Base-by-base conservation (phyloP, 148 eudicot genomes). In the Euryodendron excelsum region DNA sequence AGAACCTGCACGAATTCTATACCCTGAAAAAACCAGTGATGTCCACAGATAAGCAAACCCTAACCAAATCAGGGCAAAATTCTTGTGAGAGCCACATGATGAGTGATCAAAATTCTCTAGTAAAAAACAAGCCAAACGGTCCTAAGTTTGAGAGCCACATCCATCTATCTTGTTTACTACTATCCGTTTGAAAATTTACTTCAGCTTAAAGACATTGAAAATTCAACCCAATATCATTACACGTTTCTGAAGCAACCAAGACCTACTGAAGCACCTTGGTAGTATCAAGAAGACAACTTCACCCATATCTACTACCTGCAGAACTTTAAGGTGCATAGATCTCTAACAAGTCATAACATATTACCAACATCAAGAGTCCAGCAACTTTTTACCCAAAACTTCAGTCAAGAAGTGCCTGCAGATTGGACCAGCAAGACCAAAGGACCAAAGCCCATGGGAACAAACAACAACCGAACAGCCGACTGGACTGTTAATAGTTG, bases 1-100 rank as follows among this genome's bases (percentile, higher is more conserved):
- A 82, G 97, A 94, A 80, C 88, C 87, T 80, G 93, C 90, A 80
- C 92, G 91, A 80, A 81, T 79, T 88, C 97, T 89, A 87, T 89
- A 91, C 72, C 98, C 98, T 94, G 97, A 84, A 88, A 84, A 80
- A 74, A 89, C 88, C 87, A 80, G 83, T 80, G 85, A 86, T 79
- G 83, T 85, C 83, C 81, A 83, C 58, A 72, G 58, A 59, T 77
- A 63, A 82, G 80, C 82, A 83, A 75, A 60, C 74, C 80, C 65
- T 41, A 61, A 10, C 30, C 62, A 72, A 78, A 77, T 65, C 56
- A 62, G 58, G 28, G 5, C 33, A 77, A 34, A 11, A 50, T 59
- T 82, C 81, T 68, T 48, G 36, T 14, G 61, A 56, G 68, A 85
- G 45, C 84, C 86, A 75, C 14, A 52, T 31, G 60, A 47, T n/a